Percentiles rank a stretch among this genome's conserved stretches.
phyloP scores from a whole-genome alignment of 2,329 filamentous ascomycete species.

The Fusarium stilboides region DNA sequence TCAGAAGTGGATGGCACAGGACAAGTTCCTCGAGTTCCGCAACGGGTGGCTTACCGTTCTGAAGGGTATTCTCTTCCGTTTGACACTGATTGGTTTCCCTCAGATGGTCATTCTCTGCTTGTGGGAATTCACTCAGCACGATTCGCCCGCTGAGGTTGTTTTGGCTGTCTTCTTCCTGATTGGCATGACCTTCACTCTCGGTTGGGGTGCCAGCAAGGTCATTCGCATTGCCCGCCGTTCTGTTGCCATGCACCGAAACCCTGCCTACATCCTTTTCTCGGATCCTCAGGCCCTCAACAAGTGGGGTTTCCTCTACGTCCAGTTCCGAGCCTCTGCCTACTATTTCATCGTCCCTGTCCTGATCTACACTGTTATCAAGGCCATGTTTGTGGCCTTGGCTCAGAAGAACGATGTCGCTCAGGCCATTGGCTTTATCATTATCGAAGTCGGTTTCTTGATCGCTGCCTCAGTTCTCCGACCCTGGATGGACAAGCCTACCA shows the following conservation, averaged over 20 bases:
- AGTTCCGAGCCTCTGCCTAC: conserved; percentile 95
- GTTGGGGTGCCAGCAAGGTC: conserved; percentile 91
- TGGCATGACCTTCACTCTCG: conserved; percentile 82
- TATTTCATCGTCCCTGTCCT: conserved; percentile 91
- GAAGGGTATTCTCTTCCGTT: conserved; percentile 93
- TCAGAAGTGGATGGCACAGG: conserved; percentile 82
- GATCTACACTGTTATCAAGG: conserved; percentile 86
- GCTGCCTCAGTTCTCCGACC: conserved; percentile 85
- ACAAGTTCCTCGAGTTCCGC: conserved; percentile 93
- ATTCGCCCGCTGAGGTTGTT: conserved; percentile 89
- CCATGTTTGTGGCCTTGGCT: conserved; percentile 87
- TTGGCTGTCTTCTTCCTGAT: conserved; percentile 91
- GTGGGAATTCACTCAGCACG: conserved; percentile 90
- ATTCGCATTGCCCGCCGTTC: conserved; percentile 90
- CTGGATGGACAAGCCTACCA: conserved; percentile 99
- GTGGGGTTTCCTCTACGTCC: conserved; percentile 98
- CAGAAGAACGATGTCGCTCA: conserved; percentile 81
- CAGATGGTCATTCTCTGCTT: conserved; percentile 91
- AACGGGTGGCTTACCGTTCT: conserved; percentile 94
- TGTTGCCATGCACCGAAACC: conserved; percentile 93
- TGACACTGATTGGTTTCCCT: conserved; percentile 91
- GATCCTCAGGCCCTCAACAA: conserved; percentile 96
- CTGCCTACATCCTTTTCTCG: conserved; percentile 96
- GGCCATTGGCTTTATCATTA: conserved; percentile 84
- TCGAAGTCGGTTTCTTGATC: conserved; percentile 85